Evolutionary conservation across 495 filamentous ascomycete species (phyloP).

Genomic region (Neurospora sp.): DNA sequence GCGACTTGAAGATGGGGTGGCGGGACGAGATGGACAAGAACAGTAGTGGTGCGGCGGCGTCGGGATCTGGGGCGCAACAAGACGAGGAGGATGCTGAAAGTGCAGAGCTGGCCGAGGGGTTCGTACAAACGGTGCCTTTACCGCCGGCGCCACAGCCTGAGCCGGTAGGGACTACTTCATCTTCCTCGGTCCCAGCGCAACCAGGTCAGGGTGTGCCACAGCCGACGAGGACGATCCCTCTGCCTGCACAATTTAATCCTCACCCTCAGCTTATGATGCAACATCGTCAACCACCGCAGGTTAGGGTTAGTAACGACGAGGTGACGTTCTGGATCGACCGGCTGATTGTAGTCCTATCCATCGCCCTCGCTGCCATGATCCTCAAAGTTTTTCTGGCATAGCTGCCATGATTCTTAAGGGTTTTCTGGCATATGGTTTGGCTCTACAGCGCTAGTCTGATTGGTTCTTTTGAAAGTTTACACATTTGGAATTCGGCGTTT

Average conservation of each 20-base stretch:
- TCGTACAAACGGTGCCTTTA: constrained; percentile 33
- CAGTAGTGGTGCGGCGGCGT: constrained; percentile 3
- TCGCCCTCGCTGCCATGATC: constrained; percentile 42
- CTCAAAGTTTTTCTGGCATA: constrained; percentile 32
- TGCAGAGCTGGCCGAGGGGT: constrained; percentile 36
- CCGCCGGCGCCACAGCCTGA: constrained; percentile 1
- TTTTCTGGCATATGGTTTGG: constrained; percentile 12
- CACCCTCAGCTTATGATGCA: constrained; percentile 8
- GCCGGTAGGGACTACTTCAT: neutral
- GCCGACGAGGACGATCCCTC: constrained; percentile 28
- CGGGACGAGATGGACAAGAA: constrained; percentile 39
- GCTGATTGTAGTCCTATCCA: constrained; percentile 43
- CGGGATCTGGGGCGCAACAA: neutral
- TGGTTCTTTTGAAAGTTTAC: neutral
- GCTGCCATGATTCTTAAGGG: constrained; percentile 39
- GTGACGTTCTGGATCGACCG: constrained; percentile 53
- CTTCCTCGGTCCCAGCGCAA: neutral
- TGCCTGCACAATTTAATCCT: constrained; percentile 6
- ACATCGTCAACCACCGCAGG: constrained; percentile 19
- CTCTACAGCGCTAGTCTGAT: neutral
- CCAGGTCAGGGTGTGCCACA: constrained; percentile 22
- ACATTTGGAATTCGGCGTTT: neutral
- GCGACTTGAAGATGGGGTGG: constrained; percentile 49
- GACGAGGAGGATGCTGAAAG: constrained; percentile 26
- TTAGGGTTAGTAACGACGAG: constrained; percentile 7